Conservation (phyloP, 1,284 basidiomycete species). For the Filobasidium uniguttulatum region DNA sequence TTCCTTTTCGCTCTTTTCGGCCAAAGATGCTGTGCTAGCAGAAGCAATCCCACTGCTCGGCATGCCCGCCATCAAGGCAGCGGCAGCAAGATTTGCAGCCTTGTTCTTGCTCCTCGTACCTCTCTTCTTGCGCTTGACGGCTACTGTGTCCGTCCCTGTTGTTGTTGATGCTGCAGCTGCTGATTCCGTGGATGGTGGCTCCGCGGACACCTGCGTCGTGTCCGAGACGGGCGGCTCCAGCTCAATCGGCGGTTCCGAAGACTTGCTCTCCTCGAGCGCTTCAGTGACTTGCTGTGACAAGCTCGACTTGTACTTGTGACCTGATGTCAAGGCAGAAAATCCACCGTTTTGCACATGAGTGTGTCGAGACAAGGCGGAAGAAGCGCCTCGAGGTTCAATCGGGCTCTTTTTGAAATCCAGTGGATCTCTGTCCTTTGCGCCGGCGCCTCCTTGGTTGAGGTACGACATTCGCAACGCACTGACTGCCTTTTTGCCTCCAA, state of each 20-base stretch:
- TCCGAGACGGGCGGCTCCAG: slow-evolving; percentile 13
- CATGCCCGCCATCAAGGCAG: slow-evolving; percentile 18
- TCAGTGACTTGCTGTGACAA: too few relatives aligned
- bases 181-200: too few relatives aligned
- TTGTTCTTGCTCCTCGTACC: slow-evolving; percentile 36
- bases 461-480: slow-evolving; percentile 25
- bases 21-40: background rate
- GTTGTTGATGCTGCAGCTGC: too few relatives aligned
- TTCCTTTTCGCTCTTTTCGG: too few relatives aligned
- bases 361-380: slow-evolving; percentile 1
- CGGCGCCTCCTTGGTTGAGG: slow-evolving; percentile 3
- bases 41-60: slow-evolving; percentile 12
- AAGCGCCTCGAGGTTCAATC: slow-evolving; percentile 3
- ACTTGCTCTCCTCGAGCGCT: too few relatives aligned
- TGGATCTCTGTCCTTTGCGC: slow-evolving; percentile 3
- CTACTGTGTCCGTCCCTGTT: slow-evolving; percentile 11
- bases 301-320: too few relatives aligned
- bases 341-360: background rate
- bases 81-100: slow-evolving; percentile 34
- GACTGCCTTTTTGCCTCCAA: slow-evolving; percentile 40
- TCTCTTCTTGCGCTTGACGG: slow-evolving; percentile 32
- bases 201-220: slow-evolving; percentile 24
- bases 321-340: too few relatives aligned
- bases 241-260: slow-evolving; percentile 4
- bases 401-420: slow-evolving; percentile 15